These are phyloP conservation scores for Balamuthia mandrillaris DNA, from an alignment of 208 protist species.

Conservation along the genomic window DNA sequence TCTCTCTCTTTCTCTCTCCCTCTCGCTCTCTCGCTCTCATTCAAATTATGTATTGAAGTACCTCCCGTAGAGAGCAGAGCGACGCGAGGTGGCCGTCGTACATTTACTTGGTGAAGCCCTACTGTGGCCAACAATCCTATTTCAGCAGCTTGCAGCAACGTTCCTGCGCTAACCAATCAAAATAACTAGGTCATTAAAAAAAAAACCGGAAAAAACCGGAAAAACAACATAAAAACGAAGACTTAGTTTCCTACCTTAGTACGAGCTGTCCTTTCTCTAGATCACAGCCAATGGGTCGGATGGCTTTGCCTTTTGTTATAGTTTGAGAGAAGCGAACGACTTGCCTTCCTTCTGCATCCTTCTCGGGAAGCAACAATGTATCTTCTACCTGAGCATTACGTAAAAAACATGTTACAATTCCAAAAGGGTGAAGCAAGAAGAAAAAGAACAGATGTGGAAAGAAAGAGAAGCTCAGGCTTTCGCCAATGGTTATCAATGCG, in stretches of 20 bases:
- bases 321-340: background rate
- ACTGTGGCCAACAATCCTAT: slow-evolving; percentile 60
- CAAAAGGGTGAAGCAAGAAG: background rate
- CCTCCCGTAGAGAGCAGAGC: slow-evolving; percentile 50
- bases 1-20: background rate
- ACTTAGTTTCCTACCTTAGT: background rate
- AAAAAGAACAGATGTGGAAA: background rate
- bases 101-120: slow-evolving; percentile 21
- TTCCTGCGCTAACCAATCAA: background rate
- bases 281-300: slow-evolving; percentile 57
- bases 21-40: background rate
- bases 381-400: slow-evolving; percentile 61
- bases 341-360: background rate
- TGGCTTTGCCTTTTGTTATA: slow-evolving; percentile 7
- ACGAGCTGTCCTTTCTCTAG: background rate
- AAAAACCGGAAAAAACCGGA: background rate
- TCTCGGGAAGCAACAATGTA: slow-evolving; percentile 13
- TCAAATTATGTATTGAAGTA: background rate
- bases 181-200: background rate
- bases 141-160: slow-evolving; percentile 51
- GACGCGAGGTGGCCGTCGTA: slow-evolving; percentile 27
- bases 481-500: too few relatives aligned
- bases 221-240: background rate
- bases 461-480: too few relatives aligned
- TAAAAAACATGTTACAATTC: background rate